These are phyloP conservation scores for Aspergillus incahuasiensis DNA, from an alignment of 495 filamentous ascomycete species.

Conservation along the genomic window DNA sequence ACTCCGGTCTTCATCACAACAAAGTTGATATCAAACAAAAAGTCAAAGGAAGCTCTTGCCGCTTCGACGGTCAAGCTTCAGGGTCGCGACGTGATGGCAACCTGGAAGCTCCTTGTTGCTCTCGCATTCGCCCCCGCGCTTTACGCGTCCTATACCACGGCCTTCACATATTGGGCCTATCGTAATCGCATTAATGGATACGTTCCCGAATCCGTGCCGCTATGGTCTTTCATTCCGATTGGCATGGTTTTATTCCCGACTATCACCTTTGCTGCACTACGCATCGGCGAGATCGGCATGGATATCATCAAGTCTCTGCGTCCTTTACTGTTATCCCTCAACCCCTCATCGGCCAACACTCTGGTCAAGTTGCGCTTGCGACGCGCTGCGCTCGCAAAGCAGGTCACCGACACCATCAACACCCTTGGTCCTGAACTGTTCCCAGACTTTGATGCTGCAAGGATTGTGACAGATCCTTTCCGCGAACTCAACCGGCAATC, in stretches of 20 bases:
- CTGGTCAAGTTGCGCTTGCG: conserved; percentile 71
- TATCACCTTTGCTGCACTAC: conserved; percentile 89
- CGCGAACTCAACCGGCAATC: conserved; percentile 30
- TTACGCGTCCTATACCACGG: conserved; percentile 72
- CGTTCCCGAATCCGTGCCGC: conserved; percentile 73
- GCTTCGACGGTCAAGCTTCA: conserved; percentile 92
- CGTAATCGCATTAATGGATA: conserved; percentile 74
- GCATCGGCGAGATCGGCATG: conserved; percentile 96
- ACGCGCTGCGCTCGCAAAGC: conserved; percentile 67
- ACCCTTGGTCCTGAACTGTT: conserved; percentile 94
- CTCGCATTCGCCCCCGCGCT: conserved; percentile 82
- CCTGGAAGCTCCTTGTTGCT: conserved; percentile 95
- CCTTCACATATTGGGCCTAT: conserved; percentile 74
- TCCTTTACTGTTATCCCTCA: conserved; percentile 83
- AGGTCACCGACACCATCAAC: conserved; percentile 91
- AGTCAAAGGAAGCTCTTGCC: conserved; percentile 85
- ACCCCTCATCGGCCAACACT: conserved; percentile 77
- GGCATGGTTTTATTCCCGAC: conserved; percentile 77
- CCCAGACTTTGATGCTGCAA: conserved; percentile 84
- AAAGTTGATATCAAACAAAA: conserved; percentile 84
- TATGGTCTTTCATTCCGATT: conserved; percentile 67
- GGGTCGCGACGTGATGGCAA: conserved; percentile 92
- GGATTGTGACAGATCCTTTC: conserved; percentile 67
- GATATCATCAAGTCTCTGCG: conserved; percentile 94
- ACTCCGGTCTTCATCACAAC: conserved; percentile 84